phyloP scores from a whole-genome alignment of 176 grass and related monocot species.

The Thinopyrum elongatum region DNA sequence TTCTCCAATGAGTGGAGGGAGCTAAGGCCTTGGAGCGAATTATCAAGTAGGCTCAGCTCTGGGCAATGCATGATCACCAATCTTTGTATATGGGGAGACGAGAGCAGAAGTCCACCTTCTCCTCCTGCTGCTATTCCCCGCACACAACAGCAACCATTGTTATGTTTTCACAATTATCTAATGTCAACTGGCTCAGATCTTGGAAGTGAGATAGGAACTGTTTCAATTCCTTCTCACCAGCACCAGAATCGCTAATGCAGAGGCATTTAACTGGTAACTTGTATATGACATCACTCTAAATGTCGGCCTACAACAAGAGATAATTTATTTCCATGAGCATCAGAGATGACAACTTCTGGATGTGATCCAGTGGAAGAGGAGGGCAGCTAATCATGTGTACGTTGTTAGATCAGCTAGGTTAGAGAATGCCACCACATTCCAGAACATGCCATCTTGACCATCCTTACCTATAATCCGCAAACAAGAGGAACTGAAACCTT shows the following conservation, averaged over 20 bases:
- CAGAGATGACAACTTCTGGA: neutral
- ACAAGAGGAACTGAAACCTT: too few relatives aligned
- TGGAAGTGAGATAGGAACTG: neutral
- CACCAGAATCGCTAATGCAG: accelerated
- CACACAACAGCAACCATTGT: neutral
- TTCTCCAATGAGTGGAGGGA: neutral
- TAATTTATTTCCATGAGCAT: accelerated
- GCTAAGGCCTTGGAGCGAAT: neutral
- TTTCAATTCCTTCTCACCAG: neutral
- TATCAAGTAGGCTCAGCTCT: neutral
- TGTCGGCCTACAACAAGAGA: accelerated
- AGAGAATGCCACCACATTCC: neutral
- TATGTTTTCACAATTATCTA: accelerated
- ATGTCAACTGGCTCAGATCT: neutral
- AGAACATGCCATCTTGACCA: accelerated
- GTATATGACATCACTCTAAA: neutral
- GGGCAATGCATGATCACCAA: accelerated
- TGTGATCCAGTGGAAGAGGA: neutral
- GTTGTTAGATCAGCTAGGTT: neutral
- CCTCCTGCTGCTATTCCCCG: neutral
- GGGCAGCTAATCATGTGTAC: accelerated
- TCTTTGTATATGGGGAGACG: neutral
- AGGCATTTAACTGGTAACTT: neutral
- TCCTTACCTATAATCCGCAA: neutral
- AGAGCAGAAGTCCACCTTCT: neutral